phyloP scores from a whole-genome alignment of 1,284 basidiomycete species.

The Schizophyllum commune region DNA sequence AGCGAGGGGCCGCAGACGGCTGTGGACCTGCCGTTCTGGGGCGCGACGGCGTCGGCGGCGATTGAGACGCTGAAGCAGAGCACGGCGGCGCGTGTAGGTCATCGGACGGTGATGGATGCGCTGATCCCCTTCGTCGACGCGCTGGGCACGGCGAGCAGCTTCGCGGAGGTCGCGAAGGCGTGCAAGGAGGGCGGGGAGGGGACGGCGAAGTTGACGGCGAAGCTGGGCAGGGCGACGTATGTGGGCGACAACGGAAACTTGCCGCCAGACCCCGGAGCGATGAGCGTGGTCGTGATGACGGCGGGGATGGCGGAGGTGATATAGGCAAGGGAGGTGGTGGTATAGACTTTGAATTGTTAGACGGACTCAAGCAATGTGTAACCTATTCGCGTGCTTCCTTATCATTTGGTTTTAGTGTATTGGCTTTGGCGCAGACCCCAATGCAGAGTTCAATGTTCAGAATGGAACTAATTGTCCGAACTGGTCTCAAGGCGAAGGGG shows the following conservation, averaged over 20 bases:
- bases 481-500: too few relatives aligned
- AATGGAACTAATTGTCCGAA: too few relatives aligned
- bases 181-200: slow-evolving; percentile 37
- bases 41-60: slow-evolving; percentile 21
- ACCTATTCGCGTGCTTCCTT: too few relatives aligned
- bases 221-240: slow-evolving; percentile 44
- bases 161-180: slow-evolving; percentile 27
- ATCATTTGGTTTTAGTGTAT: too few relatives aligned
- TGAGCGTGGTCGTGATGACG: slow-evolving; percentile 4
- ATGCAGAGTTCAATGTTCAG: too few relatives aligned
- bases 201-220: slow-evolving; percentile 38
- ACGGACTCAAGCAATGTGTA: too few relatives aligned
- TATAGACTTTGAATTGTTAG: too few relatives aligned
- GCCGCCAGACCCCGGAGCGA: slow-evolving; percentile 46
- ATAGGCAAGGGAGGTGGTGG: neutral
- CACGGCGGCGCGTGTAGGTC: slow-evolving; percentile 45
- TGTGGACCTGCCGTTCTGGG: slow-evolving; percentile 13
- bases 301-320: slow-evolving; percentile 2
- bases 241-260: slow-evolving; percentile 24
- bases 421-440: too few relatives aligned
- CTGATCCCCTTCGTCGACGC: slow-evolving; percentile 38
- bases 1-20: neutral
- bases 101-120: slow-evolving; percentile 48
- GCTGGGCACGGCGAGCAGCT: slow-evolving; percentile 20
- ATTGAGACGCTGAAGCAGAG: slow-evolving; percentile 29